Evolutionary conservation across 2,329 filamentous ascomycete species (phyloP), one percentile per base, ranked within the genome.

Genomic region (Xylaria sp.): DNA sequence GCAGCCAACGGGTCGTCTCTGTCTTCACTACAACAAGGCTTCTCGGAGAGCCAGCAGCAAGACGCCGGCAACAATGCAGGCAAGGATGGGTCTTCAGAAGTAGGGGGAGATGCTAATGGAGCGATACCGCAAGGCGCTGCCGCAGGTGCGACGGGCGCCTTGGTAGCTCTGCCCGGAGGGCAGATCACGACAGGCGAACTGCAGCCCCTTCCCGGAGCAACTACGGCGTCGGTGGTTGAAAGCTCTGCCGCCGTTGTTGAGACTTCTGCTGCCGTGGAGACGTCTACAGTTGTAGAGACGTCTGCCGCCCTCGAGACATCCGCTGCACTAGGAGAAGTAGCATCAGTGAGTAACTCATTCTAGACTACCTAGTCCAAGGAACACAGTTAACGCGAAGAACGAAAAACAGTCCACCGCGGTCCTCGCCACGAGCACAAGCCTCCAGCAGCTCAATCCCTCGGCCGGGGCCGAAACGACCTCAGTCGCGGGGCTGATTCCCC

Each of bases 161-260:
- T 74, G 15, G 65, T 69, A 31, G 60, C 68, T 9, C 54, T 74
- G 10, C 72, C 72, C 10, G 71, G 70, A 10, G 65, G 63, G 13
- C 72, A 69, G 53, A 55, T 70, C 15, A 74, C 72, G n/a, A 27
- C 64, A 3, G 72, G 72, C 17, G 66, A 64, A 33, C 59, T 74
- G 9, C 69, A 69, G 25, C 67, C 69, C 31, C 65, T 74, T 17
- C 72, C 71, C 6, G 68, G 69, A 36, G 42, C 51, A 1, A 39
- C 38, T 10, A 51, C 65, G 25, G 22, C 29, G 17, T 55, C 60
- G 15, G 49, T 36, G 20, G 49, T 56, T 9, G 45, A 69, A 44
- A 66, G 42, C 20, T 58, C 68, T 36, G 58, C 15, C 1, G 63
- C 65, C 13, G 59, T 36, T 22, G 47, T 55, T 3, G 70, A 60